Conservation (phyloP, 139 green algal genomes). For the Klebsormidium nitens region DNA sequence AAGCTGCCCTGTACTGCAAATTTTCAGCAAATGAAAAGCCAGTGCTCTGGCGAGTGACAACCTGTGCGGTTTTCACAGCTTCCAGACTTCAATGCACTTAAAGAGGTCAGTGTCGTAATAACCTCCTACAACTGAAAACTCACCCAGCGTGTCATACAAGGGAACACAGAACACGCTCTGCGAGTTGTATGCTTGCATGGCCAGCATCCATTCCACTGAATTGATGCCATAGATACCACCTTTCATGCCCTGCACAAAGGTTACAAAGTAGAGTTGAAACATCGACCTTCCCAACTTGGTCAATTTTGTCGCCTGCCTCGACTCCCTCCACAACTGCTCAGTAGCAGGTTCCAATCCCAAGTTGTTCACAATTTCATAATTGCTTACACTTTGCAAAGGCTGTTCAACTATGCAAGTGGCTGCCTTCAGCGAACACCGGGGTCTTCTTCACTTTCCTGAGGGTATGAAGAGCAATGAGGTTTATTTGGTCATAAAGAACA, state of each 20-base stretch:
- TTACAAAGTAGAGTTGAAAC: not conserved
- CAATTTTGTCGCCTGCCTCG: not conserved
- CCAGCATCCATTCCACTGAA: conserved; percentile 28
- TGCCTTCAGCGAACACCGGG: no score
- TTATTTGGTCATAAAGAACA: not conserved
- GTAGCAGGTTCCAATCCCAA: not conserved
- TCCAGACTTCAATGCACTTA: no score
- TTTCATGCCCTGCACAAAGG: conserved; percentile 9
- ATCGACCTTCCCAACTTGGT: not conserved
- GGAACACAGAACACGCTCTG: conserved; percentile 79
- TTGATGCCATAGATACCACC: conserved; percentile 30
- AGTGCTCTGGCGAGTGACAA: no score
- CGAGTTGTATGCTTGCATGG: conserved; percentile 83
- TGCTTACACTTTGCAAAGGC: not conserved
- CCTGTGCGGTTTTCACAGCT: no score
- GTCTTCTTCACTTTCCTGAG: not conserved
- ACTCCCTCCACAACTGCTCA: not conserved
- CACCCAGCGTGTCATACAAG: conserved; percentile 83
- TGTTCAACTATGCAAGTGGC: no score
- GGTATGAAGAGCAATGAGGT: not conserved
- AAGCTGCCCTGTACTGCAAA: no score
- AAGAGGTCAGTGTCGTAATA: no score
- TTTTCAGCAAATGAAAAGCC: no score
- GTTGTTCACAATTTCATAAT: not conserved
- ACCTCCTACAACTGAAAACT: conserved; percentile 6